phyloP scores from a whole-genome alignment of 202 grass and related monocot genomes.

The Schoenoplectus triqueter region DNA sequence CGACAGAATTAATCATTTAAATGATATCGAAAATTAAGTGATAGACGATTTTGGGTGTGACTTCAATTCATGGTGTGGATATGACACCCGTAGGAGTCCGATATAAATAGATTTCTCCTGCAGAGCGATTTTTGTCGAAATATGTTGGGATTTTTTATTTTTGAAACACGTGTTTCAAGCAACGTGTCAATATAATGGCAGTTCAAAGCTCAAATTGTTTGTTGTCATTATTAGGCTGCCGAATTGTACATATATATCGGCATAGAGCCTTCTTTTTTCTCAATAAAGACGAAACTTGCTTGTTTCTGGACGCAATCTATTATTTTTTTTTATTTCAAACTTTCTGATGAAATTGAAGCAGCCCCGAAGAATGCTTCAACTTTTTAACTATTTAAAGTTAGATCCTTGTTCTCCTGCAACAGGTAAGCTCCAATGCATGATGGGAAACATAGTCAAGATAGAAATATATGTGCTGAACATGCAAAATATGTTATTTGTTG shows the following conservation, averaged over 20 bases:
- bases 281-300: background rate
- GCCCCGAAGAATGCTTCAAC: background rate
- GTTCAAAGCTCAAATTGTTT: background rate
- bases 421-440: background rate
- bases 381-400: background rate
- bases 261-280: background rate
- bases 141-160: background rate
- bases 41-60: too few species aligned
- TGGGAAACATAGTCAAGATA: background rate
- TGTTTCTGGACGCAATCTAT: background rate
- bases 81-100: too few species aligned
- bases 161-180: background rate
- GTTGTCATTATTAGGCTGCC: background rate
- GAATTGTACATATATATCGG: background rate
- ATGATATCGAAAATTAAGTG: too few species aligned
- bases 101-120: too few species aligned
- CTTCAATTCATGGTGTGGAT: too few species aligned
- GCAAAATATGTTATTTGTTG: conserved; percentile 10
- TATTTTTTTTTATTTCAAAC: background rate
- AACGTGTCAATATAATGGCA: background rate
- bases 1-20: too few species aligned
- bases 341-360: conserved; percentile 18
- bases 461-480: background rate
- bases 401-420: background rate
- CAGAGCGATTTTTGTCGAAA: background rate